Evolutionary conservation across 441 rosid genomes (phyloP), one percentile per base, ranked within the genome.

Genomic region (Flueggea neowawraea): DNA sequence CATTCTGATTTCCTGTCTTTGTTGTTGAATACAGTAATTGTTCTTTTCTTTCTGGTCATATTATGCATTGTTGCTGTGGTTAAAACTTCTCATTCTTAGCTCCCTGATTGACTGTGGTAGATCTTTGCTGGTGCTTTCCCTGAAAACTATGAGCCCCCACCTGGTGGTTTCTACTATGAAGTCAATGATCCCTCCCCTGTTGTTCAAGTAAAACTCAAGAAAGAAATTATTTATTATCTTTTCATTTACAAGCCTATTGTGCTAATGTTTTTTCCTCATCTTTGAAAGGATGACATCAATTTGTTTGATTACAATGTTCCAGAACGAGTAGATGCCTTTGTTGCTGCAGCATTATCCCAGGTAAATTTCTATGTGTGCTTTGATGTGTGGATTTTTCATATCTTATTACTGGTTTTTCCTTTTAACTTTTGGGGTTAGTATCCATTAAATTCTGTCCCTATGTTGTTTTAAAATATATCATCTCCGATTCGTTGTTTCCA

Each of bases 61-160:
- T 31, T 49, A 47, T 61, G 44, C 5, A 12, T 55, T 44, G 54
- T 57, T 56, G 32, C 57, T 64, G 33, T 36, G 41, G 41, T 36
- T 36, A 45, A 41, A 51, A 12, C 14, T 47, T 47, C 50, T 47
- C 50, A 14, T 47, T 47, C 55, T 64, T 65, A 54, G 39, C 62
- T 52, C 66, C 22, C 49, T 60, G 69, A 45, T 57, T 62, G 49
- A 41, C 57, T 67, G 57, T 47, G 69, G 63, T 77, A 95, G 98
- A 95, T 95, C 62, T 92, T 92, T 82, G 91, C 99, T 41, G 96
- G 98, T 74, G 97, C 99, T 59, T 95, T 95, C 69, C 99, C 99
- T 17, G 57, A 78, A 66, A 80, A 93, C 74, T 96, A 96, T 64
- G 99, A 96, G 69, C 99, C 98, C 65, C 99, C 99, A n/a, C 76